Evolutionary conservation across 176 grass and related monocot genomes (phyloP).

Genomic region (Zea luxurians): DNA sequence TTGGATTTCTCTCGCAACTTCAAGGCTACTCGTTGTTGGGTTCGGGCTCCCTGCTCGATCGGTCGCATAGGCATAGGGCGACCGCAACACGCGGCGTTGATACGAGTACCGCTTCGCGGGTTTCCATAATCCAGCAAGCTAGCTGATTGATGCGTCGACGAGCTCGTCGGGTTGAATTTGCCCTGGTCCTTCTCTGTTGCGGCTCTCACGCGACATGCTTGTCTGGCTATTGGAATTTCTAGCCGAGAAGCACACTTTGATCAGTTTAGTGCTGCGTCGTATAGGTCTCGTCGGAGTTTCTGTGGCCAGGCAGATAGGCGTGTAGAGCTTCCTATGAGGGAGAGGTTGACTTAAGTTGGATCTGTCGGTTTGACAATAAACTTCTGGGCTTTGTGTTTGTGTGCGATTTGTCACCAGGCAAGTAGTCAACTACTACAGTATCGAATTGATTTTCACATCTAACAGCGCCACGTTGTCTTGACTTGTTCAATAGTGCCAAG

Average conservation of each 20-base stretch:
- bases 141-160: not conserved
- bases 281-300: not conserved
- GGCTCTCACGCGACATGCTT: not conserved
- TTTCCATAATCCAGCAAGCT: not conserved
- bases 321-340: constrained; percentile 24
- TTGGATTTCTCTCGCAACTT: not conserved
- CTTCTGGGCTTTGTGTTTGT: constrained; percentile 4
- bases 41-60: not conserved
- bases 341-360: not conserved
- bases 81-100: not conserved
- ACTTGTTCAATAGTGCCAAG: constrained; percentile 13
- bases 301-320: not conserved
- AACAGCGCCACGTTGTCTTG: not conserved
- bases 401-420: not conserved
- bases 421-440: not conserved
- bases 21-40: not conserved
- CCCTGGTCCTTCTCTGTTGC: not conserved
- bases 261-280: constrained; percentile 1
- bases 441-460: not conserved
- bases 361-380: constrained; percentile 11
- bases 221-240: not conserved
- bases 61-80: not conserved
- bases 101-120: not conserved
- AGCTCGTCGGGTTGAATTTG: not conserved
- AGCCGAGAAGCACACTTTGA: constrained; percentile 11